Evolutionary conservation across 768 basidiomycete species (phyloP).

Genomic region (Thelephora ganbajun): DNA sequence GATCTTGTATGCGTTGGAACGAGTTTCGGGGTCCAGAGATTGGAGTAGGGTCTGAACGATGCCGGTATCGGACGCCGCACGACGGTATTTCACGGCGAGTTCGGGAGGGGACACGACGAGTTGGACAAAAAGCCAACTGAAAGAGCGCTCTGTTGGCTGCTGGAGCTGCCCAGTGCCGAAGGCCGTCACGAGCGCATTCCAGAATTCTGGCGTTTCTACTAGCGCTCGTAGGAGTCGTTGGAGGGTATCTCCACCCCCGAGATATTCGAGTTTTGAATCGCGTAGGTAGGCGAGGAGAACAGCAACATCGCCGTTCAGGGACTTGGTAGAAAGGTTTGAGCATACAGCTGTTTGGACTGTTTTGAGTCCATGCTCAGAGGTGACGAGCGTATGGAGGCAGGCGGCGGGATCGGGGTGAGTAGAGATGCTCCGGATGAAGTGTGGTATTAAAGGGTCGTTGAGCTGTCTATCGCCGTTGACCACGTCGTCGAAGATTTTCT

Average conservation of each 20-base stretch:
- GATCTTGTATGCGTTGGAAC: conserved; percentile 24
- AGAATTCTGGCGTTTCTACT: conserved; percentile 38
- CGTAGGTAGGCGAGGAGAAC: conserved; percentile 25
- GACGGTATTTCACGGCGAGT: conserved; percentile 22
- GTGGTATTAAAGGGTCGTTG: too few relatives aligned
- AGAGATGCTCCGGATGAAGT: conserved; percentile 34
- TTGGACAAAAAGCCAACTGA: conserved; percentile 38
- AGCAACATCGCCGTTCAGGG: conserved; percentile 29
- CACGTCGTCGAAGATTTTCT: too few relatives aligned
- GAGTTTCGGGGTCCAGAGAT: conserved; percentile 16
- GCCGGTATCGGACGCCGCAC: conserved; percentile 19
- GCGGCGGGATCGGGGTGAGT: conserved; percentile 22
- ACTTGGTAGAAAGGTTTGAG: conserved; percentile 20
- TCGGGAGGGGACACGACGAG: conserved; percentile 27
- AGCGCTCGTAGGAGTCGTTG: conserved; percentile 24
- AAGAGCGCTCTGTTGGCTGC: conserved; percentile 21
- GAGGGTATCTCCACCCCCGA: conserved; percentile 30
- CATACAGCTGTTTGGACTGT: conserved; percentile 29
- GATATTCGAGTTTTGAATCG: conserved; percentile 19
- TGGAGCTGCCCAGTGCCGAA: conserved; percentile 10
- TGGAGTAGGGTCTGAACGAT: conserved; percentile 16
- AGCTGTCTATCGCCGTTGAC: too few relatives aligned
- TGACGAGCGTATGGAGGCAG: conserved; percentile 25
- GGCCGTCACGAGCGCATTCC: conserved; percentile 16
- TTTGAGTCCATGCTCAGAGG: conserved; percentile 21